phyloP scores from a whole-genome alignment of 140 eudicot species.

The Flaveria floridana region DNA sequence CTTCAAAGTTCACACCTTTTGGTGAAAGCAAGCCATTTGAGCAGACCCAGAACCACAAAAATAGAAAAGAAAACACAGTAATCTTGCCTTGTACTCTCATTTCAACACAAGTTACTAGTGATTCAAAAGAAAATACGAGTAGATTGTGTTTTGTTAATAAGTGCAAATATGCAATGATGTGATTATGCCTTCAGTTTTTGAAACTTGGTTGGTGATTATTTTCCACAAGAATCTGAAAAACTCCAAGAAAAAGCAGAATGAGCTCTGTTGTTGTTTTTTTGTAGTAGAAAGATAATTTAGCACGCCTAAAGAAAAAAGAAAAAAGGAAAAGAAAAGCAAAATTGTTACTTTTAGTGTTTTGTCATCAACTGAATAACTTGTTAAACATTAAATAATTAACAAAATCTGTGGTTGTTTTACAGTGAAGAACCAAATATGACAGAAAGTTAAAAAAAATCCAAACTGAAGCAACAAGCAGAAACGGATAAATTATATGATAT shows the following conservation, averaged over 20 bases:
- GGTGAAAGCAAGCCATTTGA: conserved; percentile 70
- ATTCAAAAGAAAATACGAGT: conserved; percentile 20
- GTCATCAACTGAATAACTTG: neutral
- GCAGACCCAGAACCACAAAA: conserved; percentile 40
- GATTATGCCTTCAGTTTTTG: conserved; percentile 22
- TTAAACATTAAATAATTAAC: neutral
- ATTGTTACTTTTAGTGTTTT: neutral
- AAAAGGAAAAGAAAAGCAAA: neutral
- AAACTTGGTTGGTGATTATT: conserved; percentile 35
- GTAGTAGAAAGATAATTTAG: conserved; percentile 51
- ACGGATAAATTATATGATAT: conserved; percentile 27
- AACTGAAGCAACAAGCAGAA: conserved; percentile 22
- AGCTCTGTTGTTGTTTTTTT: conserved; percentile 41
- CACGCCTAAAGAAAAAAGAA: conserved; percentile 46
- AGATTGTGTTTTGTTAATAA: conserved; percentile 30
- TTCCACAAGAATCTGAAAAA: conserved; percentile 39
- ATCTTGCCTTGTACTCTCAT: conserved; percentile 44
- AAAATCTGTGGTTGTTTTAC: neutral
- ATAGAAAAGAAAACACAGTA: conserved; percentile 41
- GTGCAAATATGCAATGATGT: conserved; percentile 30
- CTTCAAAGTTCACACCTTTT: conserved; percentile 98
- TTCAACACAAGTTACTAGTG: conserved; percentile 21
- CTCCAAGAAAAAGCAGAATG: conserved; percentile 39
- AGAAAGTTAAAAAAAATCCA: neutral
- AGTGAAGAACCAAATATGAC: neutral